Conservation (phyloP, 352 stramenopile species). For the Phytophthora sojae region DNA sequence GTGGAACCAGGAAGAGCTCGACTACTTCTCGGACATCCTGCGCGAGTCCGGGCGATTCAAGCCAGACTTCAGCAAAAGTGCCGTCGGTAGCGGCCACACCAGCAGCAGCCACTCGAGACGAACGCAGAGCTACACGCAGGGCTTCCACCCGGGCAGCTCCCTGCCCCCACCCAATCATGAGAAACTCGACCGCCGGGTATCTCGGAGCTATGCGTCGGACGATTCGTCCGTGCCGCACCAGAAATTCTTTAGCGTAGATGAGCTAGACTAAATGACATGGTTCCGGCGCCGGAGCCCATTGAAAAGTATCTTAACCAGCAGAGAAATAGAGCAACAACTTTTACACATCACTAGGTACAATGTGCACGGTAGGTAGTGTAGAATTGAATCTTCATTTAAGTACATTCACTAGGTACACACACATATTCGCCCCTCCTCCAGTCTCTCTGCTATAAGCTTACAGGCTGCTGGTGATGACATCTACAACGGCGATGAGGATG, state of each 20-base stretch:
- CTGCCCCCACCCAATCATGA: constrained; percentile 15
- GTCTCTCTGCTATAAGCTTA: constrained; percentile 9
- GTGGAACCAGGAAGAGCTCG: constrained; percentile 56
- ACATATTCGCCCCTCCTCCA: neutral
- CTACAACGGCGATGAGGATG: constrained; percentile 76
- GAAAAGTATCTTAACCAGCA: neutral
- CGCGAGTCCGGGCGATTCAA: constrained; percentile 36
- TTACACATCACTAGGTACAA: too few species aligned
- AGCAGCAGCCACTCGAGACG: constrained; percentile 11
- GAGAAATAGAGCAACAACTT: constrained; percentile 10
- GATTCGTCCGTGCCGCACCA: constrained; percentile 16
- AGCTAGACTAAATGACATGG: constrained; percentile 50
- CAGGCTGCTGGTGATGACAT: constrained; percentile 66
- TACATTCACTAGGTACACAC: constrained; percentile 18
- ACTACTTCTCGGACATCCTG: constrained; percentile 37
- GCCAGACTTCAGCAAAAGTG: constrained; percentile 7
- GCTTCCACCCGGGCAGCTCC: constrained; percentile 14
- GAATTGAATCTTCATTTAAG: constrained; percentile 7
- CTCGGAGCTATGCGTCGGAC: constrained; percentile 23
- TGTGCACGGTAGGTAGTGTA: neutral
- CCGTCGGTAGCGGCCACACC: constrained; percentile 1
- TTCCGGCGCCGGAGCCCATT: neutral
- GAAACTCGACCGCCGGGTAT: constrained; percentile 14
- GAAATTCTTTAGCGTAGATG: constrained; percentile 66
- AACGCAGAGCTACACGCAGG: constrained; percentile 20